Base-by-base conservation (phyloP, 129 eudicot genomes). In the Chrysanthemum seticuspe region DNA sequence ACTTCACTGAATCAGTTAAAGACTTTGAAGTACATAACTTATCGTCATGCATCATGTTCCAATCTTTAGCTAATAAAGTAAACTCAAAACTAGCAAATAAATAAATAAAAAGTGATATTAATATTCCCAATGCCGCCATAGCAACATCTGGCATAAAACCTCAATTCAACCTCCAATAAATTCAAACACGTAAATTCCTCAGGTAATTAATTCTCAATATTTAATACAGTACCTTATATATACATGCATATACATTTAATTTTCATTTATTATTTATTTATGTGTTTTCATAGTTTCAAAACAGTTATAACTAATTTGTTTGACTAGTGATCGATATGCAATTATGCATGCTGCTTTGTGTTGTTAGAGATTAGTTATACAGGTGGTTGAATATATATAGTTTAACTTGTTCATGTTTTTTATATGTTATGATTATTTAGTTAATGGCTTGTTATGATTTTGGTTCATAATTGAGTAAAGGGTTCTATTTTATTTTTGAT, bases 81-180 rank as follows among this genome's bases (percentile, higher is more conserved):
- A 55, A 16, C 7, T 5, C 11, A 15, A 55, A 55, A 15, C 16
- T 13, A 16, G 9, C 4, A 15, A 55, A n/a, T 54, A 14, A 54
- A 0, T 14, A 18, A 56, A 56, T 18, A 56, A 31, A 31, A 16
- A 15, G 16, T 6, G 0, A 57, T 19, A 57, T 1, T 16, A 16
- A 57, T 27, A 57, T 57, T 57, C 34, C 29, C 10, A 6, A 12
- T 16, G 62, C 62, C 62, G 27, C 62, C 62, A 18, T 57, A 1
- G 62, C 19, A 57, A 57, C 62, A 58, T 58, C 34, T 58, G 63
- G 63, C 63, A 18, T 58, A 18, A 19, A 58, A 58, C 34, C 63
- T 58, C 63, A 19, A 18, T 36, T 36, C 45, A 36, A 6, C 45
- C 45, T 36, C 45, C 45, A 36, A 36, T 36, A 57, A 19, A 9